Percentiles rank a stretch among this genome's conserved stretches.
Conservation (phyloP, 176 grass and related monocot species). For the Cocos nucifera region DNA sequence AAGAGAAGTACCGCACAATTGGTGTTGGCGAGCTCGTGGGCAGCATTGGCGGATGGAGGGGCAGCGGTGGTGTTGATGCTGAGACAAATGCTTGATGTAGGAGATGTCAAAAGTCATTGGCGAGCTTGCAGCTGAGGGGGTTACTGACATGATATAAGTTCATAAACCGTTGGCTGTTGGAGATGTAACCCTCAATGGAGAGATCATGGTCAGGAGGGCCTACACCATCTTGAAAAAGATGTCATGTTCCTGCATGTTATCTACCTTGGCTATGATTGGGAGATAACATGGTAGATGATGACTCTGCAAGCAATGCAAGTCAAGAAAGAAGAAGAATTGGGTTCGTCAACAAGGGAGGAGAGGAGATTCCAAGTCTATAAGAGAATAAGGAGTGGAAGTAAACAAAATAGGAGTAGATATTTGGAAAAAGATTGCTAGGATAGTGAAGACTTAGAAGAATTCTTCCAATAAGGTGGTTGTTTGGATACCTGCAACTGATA, state of each 20-base stretch:
- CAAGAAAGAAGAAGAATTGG: too few relatives aligned
- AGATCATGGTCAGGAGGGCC: constrained; percentile 69
- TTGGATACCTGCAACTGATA: too few relatives aligned
- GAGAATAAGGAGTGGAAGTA: too few relatives aligned
- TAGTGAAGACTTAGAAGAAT: too few relatives aligned
- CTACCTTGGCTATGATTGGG: constrained; percentile 35
- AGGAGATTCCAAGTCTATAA: too few relatives aligned
- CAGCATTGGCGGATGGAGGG: neutral
- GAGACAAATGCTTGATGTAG: constrained; percentile 43
- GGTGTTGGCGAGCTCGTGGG: constrained; percentile 64
- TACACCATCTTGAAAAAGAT: constrained; percentile 68
- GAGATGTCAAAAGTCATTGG: constrained; percentile 33
- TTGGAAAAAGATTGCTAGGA: too few relatives aligned
- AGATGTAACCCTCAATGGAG: constrained; percentile 86
- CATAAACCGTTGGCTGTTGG: constrained; percentile 96
- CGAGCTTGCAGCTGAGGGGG: constrained; percentile 46
- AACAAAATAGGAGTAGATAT: too few relatives aligned
- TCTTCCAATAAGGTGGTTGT: too few relatives aligned
- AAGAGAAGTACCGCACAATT: constrained; percentile 68
- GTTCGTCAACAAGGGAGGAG: too few relatives aligned
- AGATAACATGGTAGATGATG: constrained; percentile 2
- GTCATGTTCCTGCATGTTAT: constrained; percentile 71
- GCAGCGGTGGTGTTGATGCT: neutral
- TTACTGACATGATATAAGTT: constrained; percentile 94
- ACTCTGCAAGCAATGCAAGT: neutral